These are phyloP conservation scores for Tetrapisispora namnaoensis DNA, from an alignment of 805 yeast genomes.

Conservation along the genomic window DNA sequence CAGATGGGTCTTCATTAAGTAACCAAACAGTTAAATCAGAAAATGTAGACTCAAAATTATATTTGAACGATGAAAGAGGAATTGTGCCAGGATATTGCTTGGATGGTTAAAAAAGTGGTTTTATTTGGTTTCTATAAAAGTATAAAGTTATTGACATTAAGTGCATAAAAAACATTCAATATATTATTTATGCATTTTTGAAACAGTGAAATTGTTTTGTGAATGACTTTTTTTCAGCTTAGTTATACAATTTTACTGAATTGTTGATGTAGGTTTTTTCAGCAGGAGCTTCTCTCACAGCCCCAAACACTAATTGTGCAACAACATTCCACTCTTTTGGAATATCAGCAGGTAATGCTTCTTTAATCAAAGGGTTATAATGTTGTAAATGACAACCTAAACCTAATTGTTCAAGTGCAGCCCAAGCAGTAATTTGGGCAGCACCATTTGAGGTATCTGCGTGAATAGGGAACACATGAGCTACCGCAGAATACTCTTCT, in stretches of 20 bases:
- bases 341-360: constrained; percentile 30
- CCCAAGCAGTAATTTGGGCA: constrained; percentile 43
- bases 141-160: too few relatives aligned
- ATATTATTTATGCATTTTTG: neutral
- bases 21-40: neutral
- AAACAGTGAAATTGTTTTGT: neutral
- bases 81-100: constrained; percentile 34
- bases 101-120: neutral
- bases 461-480: constrained; percentile 38
- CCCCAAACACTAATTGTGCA: constrained; percentile 44
- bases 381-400: constrained; percentile 46
- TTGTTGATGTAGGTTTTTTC: constrained; percentile 36
- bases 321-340: constrained; percentile 38
- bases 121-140: neutral
- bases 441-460: constrained; percentile 41
- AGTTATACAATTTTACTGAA: constrained; percentile 31
- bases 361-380: constrained; percentile 38
- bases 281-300: constrained; percentile 29
- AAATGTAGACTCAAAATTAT: constrained; percentile 13
- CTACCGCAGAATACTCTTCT: constrained; percentile 35
- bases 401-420: constrained; percentile 36
- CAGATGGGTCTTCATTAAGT: constrained; percentile 13
- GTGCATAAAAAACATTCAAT: neutral
- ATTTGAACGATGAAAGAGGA: constrained; percentile 32
- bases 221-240: neutral